Evolutionary conservation across 257 asterid genomes (phyloP).

Genomic region (Nemophila menziesii): DNA sequence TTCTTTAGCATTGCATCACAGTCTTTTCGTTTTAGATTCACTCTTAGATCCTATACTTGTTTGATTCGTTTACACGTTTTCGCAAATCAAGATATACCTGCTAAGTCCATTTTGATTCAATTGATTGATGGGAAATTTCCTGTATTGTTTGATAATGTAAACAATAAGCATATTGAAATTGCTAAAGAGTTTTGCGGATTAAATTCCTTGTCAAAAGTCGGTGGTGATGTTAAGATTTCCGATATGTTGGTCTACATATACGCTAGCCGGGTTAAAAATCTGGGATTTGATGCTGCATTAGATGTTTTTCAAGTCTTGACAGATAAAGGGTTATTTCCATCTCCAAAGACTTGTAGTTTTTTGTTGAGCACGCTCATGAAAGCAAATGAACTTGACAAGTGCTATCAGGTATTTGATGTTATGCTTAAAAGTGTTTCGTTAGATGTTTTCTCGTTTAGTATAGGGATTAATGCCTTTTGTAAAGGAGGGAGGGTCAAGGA

Average conservation of each 20-base stretch:
- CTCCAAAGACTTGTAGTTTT: slow-evolving; percentile 60
- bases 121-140: slow-evolving; percentile 55
- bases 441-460: slow-evolving; percentile 66
- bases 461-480: slow-evolving; percentile 58
- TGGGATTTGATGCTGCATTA: slow-evolving; percentile 42
- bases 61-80: slow-evolving; percentile 47
- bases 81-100: slow-evolving; percentile 46
- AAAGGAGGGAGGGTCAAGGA: slow-evolving; percentile 51
- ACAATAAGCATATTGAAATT: slow-evolving; percentile 39
- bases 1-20: slow-evolving; percentile 48
- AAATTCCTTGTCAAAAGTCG: slow-evolving; percentile 15
- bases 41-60: slow-evolving; percentile 51
- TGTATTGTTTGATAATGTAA: slow-evolving; percentile 20
- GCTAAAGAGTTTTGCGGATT: slow-evolving; percentile 33
- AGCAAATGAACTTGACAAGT: slow-evolving; percentile 40
- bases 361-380: slow-evolving; percentile 63
- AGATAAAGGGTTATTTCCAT: slow-evolving; percentile 49
- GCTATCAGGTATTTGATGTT: slow-evolving; percentile 49
- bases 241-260: slow-evolving; percentile 73
- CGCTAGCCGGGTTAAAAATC: slow-evolving; percentile 35
- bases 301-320: slow-evolving; percentile 43
- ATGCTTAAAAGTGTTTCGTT: slow-evolving; percentile 29
- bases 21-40: slow-evolving; percentile 40
- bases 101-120: slow-evolving; percentile 60
- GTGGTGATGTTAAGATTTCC: slow-evolving; percentile 31